Evolutionary conservation across 805 yeast genomes (phyloP), one percentile per base, ranked within the genome.

Genomic region (Wickerhamiella sorbophila): DNA sequence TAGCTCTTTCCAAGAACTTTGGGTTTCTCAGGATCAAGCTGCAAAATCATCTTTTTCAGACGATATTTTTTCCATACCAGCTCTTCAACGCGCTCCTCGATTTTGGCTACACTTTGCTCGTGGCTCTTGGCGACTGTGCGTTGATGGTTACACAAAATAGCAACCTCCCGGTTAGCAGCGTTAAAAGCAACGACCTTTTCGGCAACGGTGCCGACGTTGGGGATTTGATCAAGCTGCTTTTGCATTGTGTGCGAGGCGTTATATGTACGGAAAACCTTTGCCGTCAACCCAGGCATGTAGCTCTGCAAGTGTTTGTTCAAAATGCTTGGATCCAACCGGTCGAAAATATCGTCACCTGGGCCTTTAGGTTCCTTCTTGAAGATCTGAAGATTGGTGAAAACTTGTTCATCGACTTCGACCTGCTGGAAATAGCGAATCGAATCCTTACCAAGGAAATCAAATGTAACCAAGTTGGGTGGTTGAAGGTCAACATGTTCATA

Each of bases 171-270:
- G 59, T 87, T 87, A 1, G 97, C 97, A 17, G 95, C 95, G 61
- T 88, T 87, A 62, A 79, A 87, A 47, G 74, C 77, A 43, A 87
- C 77, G 40, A 87, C 77, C 53, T 85, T 88, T 57, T 87, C 96
- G 19, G 81, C 79, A 3, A 84, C 80, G 0, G 94, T 75, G 21
- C 95, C 95, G 55, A 75, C 80, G 57, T 84, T 81, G n/a, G 79
- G 70, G 50, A 88, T 85, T 53, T 77, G 63, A 56, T 82, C 94
- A 46, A 88, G 62, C 58, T 85, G 95, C 54, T 87, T 94, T 60
- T 87, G 96, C 96, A 87, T 88, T 1, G 95, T 86, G 59, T 83
- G 82, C 1, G 95, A 83, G 1, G 97, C 97, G 63, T 87, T 87
- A 57, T 83, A 87, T 0, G 97, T 87, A 77, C 97, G 93, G 69